Evolutionary conservation across 2,329 filamentous ascomycete genomes (phyloP).

Genomic region (Incumbomyces delicatus): DNA sequence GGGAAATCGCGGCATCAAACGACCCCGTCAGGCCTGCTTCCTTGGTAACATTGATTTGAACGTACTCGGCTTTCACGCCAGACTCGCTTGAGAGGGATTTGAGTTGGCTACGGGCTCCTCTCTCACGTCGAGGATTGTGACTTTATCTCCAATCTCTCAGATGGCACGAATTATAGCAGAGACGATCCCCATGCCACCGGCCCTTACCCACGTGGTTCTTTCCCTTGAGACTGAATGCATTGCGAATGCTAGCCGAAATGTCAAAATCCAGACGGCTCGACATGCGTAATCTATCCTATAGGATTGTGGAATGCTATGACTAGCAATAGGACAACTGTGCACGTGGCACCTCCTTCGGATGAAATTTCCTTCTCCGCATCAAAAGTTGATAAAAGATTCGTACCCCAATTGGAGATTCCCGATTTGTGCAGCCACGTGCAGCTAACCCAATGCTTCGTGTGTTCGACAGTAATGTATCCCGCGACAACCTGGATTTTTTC

Average conservation of each 20-base stretch:
- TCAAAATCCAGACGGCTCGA: neutral
- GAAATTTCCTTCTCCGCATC: no score
- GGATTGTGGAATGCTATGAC: no score
- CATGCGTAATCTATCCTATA: neutral
- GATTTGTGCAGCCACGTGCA: no score
- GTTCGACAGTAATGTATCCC: no score
- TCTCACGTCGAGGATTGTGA: conserved; percentile 26
- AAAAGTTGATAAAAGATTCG: no score
- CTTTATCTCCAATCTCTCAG: conserved; percentile 33
- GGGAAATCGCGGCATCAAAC: conserved; percentile 32
- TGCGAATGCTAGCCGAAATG: neutral
- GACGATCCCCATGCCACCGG: conserved; percentile 33
- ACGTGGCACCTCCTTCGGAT: no score
- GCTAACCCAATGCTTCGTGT: no score
- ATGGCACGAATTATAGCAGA: conserved; percentile 31
- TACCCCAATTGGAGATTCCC: no score
- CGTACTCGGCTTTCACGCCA: conserved; percentile 35
- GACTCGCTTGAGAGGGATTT: conserved; percentile 30
- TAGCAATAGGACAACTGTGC: no score
- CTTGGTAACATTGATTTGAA: conserved; percentile 38
- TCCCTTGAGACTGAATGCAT: conserved; percentile 26
- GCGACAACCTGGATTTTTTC: no score
- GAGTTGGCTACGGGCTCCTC: conserved; percentile 25
- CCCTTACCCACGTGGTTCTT: conserved; percentile 32
- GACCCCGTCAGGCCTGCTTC: conserved; percentile 33